Base-by-base conservation (phyloP, 805 yeast species). In the Candida endomychidarum region DNA sequence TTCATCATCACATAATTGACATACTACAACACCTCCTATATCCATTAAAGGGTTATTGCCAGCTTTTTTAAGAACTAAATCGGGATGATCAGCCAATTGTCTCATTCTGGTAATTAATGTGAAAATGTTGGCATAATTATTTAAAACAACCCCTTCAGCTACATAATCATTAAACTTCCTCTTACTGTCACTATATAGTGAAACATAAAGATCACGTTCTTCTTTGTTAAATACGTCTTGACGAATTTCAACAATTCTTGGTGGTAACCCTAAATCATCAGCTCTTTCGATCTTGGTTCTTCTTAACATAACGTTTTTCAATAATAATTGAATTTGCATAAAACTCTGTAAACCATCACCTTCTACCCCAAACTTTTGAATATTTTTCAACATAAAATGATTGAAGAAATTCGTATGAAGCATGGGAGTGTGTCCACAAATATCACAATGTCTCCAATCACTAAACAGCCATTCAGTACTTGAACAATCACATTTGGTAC, bases 31-130 rank as follows among this genome's bases (percentile, higher is more conserved):
- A 1, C 78, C 78, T 8, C 74, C 75, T 5, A 67, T 57, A 20
- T 52, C 54, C 7, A 45, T 61, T 5, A 42, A 19, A 9, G 42
- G 41, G 48, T 50, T 61, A 49, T 53, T 63, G 8, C 65, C 54
- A 3, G 77, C 77, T 38, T 90, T 72, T 50, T 89, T 81, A 56
- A 93, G 68, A 1, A 93, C 97, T 47, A 93, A 69, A 64, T 93
- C 99, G 0, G 99, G 99, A 61, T 93, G 99, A 60, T 93, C 99
- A 0, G 99, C 98, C 52, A 93, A 70, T 63, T 93, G 99, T 53
- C 99, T 78, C 99, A 93, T 95, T 53, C 99, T 72, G 0, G 99
- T 93, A 54, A 93, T 90, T 41, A 93, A 73, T 0, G 98, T 90
- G 66, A 93, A 93, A 54, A 93, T 93, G 55, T 93, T 93, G 33